Base-by-base conservation (phyloP, 805 yeast genomes). In the Lipomyces yamadae region DNA sequence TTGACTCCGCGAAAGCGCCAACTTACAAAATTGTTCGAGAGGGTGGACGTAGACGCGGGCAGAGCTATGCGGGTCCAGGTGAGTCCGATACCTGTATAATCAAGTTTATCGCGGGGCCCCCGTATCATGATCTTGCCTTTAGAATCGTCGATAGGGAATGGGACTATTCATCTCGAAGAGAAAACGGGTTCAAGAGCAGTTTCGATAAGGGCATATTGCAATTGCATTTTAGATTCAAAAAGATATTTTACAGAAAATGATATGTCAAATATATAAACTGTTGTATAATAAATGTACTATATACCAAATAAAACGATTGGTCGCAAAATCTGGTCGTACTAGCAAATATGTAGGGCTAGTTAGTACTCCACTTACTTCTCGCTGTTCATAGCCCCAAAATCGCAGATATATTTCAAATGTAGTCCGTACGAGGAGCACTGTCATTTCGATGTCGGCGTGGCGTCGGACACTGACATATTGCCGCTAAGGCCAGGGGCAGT, bases 181-280 rank as follows among this genome's bases (percentile, higher is more conserved):
- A 69, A 13, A 70, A 72, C 10, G 77, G 75, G 59, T 78, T 75
- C 58, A 66, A 60, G 50, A 70, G 74, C 52, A 73, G 72, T 50
- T 79, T 78, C 66, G 78, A 76, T 37, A 72, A 76, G 56, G 82
- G 82, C 2, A 73, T 75, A 2, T 62, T 79, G 18, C 75, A 75
- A 64, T 72, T 79, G 50, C 77, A 78, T 70, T 79, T 79, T 70
- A 57, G 73, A 39, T 79, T 79, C 72, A 76, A 78, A 63, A 64
- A 70, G 64, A 60, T 73, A 18, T 67, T 64, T 55, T 75, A 77
- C 58, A 65, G 75, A 29, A 74, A 68, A 68, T 76, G 66, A 65
- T 34, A 24, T 39, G n/a, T 13, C 13, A 24, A 24, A 24, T 24
- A 24, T 24, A 24, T 42, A 29, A 55, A 29, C 24, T 64, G 39